Conservation (phyloP, 2,329 filamentous ascomycete species). For the Diaporthe sp. region DNA sequence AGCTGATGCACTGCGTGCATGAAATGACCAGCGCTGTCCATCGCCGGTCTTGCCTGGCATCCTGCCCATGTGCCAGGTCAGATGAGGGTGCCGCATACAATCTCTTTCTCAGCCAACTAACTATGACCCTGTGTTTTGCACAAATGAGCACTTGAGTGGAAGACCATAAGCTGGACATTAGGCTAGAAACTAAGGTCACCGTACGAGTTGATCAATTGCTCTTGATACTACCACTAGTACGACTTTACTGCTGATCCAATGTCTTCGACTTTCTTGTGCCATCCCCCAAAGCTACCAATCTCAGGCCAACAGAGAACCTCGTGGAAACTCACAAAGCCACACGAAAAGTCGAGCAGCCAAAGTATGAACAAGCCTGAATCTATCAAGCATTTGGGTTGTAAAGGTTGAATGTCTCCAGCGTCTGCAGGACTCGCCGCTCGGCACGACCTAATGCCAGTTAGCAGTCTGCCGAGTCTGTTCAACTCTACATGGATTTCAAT, state of each 20-base stretch:
- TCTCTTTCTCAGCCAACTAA: too few relatives aligned
- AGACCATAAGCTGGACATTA: too few relatives aligned
- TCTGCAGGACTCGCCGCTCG: neutral
- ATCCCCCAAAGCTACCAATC: too few relatives aligned
- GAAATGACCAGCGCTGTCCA: neutral
- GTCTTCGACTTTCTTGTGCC: neutral
- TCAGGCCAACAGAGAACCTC: neutral
- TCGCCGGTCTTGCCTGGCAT: too few relatives aligned
- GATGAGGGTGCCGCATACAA: too few relatives aligned
- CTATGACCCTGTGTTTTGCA: too few relatives aligned
- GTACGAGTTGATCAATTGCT: neutral
- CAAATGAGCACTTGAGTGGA: too few relatives aligned
- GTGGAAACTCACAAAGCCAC: neutral
- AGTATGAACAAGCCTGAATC: neutral
- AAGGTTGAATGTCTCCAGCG: neutral
- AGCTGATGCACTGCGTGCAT: neutral
- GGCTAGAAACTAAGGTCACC: too few relatives aligned
- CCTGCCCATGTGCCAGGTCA: too few relatives aligned
- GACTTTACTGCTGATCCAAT: neutral
- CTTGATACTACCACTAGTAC: too few relatives aligned
- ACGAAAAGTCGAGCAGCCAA: too few relatives aligned
- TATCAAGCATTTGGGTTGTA: neutral
- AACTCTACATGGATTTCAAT: neutral
- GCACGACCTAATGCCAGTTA: neutral
- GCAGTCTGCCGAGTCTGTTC: neutral